Percentiles rank a stretch among this genome's conserved stretches.
Evolutionary conservation across 306 rosid genomes (phyloP).

Genomic region (Elaeagnus macrophylla): DNA sequence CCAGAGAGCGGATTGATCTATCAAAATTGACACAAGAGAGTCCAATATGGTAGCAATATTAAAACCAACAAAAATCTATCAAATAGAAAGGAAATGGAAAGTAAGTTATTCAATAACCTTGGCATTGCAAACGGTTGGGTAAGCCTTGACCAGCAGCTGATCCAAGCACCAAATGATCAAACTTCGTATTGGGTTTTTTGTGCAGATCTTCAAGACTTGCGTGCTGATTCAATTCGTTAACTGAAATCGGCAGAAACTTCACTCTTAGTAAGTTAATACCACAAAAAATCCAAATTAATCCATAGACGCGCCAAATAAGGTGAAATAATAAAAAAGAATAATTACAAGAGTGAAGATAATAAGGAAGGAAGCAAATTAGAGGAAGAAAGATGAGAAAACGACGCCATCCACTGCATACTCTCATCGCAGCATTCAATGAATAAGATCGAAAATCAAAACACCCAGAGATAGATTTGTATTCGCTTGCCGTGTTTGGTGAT

Average conservation of each 20-base stretch:
- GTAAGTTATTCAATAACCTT: conserved; percentile 30
- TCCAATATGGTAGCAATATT: no score
- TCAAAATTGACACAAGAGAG: no score
- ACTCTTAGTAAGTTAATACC: conserved; percentile 4
- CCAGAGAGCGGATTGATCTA: no score
- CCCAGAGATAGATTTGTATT: no score
- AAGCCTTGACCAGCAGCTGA: conserved; percentile 92
- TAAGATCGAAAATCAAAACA: no score
- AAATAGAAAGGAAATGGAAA: no score
- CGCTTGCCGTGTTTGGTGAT: no score
- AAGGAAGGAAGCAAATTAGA: conserved; percentile 50
- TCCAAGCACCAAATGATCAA: conserved; percentile 74
- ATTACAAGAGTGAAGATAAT: conserved; percentile 48
- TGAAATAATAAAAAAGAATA: conserved; percentile 3
- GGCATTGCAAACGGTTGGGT: conserved; percentile 74
- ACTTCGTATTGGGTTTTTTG: conserved; percentile 44
- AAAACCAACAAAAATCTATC: no score
- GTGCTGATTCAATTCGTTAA: conserved; percentile 46
- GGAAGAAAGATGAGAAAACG: conserved; percentile 57
- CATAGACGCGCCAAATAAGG: neutral
- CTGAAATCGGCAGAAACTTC: conserved; percentile 26
- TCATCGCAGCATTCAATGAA: conserved; percentile 25
- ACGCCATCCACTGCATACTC: conserved; percentile 52
- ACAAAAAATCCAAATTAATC: conserved; percentile 5
- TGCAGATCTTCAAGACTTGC: conserved; percentile 31